phyloP scores from a whole-genome alignment of 1,139 yeast genomes.

The Blastobotrys malaysiensis region DNA sequence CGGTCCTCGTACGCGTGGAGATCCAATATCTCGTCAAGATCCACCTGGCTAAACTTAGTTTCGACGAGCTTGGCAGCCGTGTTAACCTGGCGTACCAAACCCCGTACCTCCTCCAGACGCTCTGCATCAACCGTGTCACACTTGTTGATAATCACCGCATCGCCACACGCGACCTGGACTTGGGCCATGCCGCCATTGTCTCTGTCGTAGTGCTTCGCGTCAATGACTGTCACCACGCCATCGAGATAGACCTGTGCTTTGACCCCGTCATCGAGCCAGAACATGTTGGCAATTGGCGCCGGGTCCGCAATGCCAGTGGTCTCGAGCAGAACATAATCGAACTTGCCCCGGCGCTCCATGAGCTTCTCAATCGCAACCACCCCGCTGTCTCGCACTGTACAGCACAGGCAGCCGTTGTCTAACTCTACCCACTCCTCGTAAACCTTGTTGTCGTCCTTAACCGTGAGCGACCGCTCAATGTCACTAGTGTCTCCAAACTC shows the following conservation, averaged over 20 bases:
- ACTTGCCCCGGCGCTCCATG: constrained; percentile 64
- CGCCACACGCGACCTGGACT: constrained; percentile 87
- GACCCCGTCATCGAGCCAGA: constrained; percentile 92
- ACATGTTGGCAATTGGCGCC: constrained; percentile 91
- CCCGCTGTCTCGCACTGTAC: constrained; percentile 92
- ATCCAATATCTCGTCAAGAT: constrained; percentile 57
- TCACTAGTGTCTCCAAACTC: constrained; percentile 58
- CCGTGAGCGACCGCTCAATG: constrained; percentile 81
- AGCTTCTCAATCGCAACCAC: constrained; percentile 89
- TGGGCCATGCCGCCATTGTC: constrained; percentile 56
- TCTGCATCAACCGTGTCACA: constrained; percentile 45
- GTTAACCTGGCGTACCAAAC: constrained; percentile 55
- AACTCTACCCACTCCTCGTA: constrained; percentile 94
- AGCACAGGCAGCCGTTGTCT: constrained; percentile 95
- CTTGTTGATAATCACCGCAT: constrained; percentile 72
- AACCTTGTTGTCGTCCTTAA: constrained; percentile 49
- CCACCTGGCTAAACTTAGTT: constrained; percentile 67
- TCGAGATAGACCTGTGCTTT: constrained; percentile 81
- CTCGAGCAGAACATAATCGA: constrained; percentile 85
- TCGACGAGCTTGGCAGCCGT: constrained; percentile 59
- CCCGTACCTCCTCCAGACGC: constrained; percentile 26
- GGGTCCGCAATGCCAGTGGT: constrained; percentile 99
- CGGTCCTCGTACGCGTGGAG: constrained; percentile 67
- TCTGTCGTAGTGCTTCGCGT: constrained; percentile 50
- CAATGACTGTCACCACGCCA: constrained; percentile 90